phyloP scores from a whole-genome alignment of 192 early-diverging fungal genomes.

The Chytriomyces confervae region DNA sequence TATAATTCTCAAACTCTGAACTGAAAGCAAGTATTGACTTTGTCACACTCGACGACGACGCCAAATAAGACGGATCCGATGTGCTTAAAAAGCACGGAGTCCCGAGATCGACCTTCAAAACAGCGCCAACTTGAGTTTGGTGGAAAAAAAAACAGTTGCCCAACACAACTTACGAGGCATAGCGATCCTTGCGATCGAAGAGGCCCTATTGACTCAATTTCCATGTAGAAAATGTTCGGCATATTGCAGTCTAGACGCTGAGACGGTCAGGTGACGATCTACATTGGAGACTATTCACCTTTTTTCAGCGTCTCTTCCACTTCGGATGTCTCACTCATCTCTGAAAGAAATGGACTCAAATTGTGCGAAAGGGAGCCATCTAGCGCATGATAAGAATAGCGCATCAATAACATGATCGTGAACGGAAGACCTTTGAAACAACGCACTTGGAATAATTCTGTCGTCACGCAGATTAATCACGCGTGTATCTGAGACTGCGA shows the following conservation, averaged over 20 bases:
- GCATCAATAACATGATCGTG: no score
- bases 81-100: conserved; percentile 18
- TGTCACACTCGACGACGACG: conserved; percentile 21
- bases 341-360: conserved; percentile 9
- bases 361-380: background rate
- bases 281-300: conserved; percentile 9
- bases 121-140: background rate
- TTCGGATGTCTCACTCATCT: background rate
- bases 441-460: no score
- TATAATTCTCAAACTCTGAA: background rate
- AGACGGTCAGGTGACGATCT: background rate
- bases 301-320: conserved; percentile 3
- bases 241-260: background rate
- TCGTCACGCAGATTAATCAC: no score
- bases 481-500: no score
- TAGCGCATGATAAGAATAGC: no score
- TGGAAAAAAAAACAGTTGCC: background rate
- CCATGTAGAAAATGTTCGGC: conserved; percentile 15
- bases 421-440: no score
- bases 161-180: conserved; percentile 5
- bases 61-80: conserved; percentile 24
- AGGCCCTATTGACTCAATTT: conserved; percentile 4
- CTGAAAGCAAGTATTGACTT: conserved; percentile 15
- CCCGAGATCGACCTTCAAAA: conserved; percentile 27
- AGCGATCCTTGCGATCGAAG: background rate